Base-by-base conservation (phyloP, 371 early-diverging fungal genomes). In the Mucor irregularis region DNA sequence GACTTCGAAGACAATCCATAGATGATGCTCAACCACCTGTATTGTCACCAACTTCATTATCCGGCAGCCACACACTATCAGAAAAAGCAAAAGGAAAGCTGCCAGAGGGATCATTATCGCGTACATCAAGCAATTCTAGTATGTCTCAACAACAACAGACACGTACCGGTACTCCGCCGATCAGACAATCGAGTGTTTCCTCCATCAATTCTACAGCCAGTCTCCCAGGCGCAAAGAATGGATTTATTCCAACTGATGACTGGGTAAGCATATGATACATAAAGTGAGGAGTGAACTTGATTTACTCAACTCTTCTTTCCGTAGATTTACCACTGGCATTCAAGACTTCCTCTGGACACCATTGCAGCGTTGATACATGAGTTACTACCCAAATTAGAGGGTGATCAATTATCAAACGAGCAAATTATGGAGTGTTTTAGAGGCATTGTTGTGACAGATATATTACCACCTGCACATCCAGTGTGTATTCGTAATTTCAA, bases 401-500 rank as follows among this genome's bases (percentile, higher is more conserved):
- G 33, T 2, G 24, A 45, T 2, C 28, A 53, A 8, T 22, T 26
- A 10, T 55, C 44, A 28, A 26, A 49, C 24, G 54, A 61, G 16
- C 47, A 54, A 43, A 19, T 52, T 10, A 19, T 47, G 5, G 52
- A 62, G 9, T 51, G 38, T 8, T 19, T 62, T n/a, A 33, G 37
- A 4, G 43, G 35, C 16, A 4, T 42, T 1, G 24, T 39, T 14
- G 19, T 33, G 22, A 33, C 53, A 19, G 44, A 54, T 5, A 49
- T 53, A 5, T 29, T 60, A 35, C 53, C 61, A 30, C 38, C 39
- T 16, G 55, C 55, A 33, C 61, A 61, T 13, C 66, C 78, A 4
- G 66, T 81, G 14, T 62, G 69, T 25, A 73, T 76, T 11, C 81
- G 76, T 43, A 77, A 72, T 44, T 81, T 82, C 49, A 71, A 72